These are phyloP conservation scores for Eragrostis tef DNA, from an alignment of 202 grass and related monocot genomes.

Conservation along the genomic window DNA sequence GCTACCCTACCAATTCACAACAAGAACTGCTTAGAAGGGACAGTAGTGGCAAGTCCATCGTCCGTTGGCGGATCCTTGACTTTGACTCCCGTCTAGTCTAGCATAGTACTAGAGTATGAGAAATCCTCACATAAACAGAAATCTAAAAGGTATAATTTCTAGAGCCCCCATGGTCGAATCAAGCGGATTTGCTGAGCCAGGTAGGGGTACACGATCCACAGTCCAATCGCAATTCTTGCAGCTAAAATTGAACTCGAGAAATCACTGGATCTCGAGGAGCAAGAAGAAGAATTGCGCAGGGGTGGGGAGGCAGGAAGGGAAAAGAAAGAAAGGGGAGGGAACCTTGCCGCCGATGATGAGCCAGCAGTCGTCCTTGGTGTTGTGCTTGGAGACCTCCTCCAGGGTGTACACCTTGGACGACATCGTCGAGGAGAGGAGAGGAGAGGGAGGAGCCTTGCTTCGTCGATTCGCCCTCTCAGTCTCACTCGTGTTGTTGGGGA, in stretches of 20 bases:
- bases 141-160: background rate
- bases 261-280: background rate
- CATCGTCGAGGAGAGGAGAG: background rate
- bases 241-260: background rate
- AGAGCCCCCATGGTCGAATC: background rate
- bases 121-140: background rate
- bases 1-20: background rate
- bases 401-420: slow-evolving; percentile 66
- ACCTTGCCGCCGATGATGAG: slow-evolving; percentile 89
- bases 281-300: background rate
- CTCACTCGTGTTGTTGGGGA: no score
- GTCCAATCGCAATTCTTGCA: background rate
- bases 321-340: background rate
- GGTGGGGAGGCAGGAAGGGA: background rate
- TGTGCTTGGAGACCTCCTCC: slow-evolving; percentile 79
- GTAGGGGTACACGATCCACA: background rate
- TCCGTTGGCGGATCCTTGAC: background rate
- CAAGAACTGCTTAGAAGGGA: background rate
- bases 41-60: background rate
- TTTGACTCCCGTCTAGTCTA: no score
- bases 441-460: no score
- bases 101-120: background rate
- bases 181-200: no score
- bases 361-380: slow-evolving; percentile 84
- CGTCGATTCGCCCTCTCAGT: no score